Evolutionary conservation across 139 green algal species (phyloP).

Genomic region (Limnomonas spitsbergensis): DNA sequence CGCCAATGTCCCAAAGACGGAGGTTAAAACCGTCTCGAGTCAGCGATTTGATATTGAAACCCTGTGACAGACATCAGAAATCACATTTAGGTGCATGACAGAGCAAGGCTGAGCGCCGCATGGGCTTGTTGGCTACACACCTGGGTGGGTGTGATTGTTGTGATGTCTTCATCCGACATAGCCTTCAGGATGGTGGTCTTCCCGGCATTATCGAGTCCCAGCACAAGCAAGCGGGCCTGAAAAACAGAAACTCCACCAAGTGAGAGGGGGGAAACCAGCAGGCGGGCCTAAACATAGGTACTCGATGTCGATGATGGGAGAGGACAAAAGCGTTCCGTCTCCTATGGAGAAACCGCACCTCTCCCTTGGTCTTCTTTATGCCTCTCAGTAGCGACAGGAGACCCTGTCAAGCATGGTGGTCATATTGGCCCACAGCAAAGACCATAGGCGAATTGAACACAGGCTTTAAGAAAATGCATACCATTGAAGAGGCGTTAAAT

Average conservation of each 20-base stretch:
- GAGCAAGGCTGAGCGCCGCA: too few species aligned
- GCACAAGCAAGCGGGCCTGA: slow-evolving; percentile 75
- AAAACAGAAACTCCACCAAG: not conserved
- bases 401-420: slow-evolving; percentile 38
- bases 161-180: slow-evolving; percentile 77
- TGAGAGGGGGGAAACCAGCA: not conserved
- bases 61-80: slow-evolving; percentile 41
- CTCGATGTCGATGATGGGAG: not conserved
- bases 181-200: slow-evolving; percentile 84
- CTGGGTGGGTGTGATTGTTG: slow-evolving; percentile 75
- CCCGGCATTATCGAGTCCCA: slow-evolving; percentile 79
- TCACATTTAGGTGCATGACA: too few species aligned
- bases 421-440: not conserved
- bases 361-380: slow-evolving; percentile 62
- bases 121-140: too few species aligned
- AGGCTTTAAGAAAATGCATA: too few species aligned
- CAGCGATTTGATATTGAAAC: slow-evolving; percentile 86
- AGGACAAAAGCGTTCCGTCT: not conserved
- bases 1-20: slow-evolving; percentile 84
- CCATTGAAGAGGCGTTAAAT: too few species aligned
- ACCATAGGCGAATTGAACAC: not conserved
- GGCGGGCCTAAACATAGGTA: not conserved
- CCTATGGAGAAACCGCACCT: slow-evolving; percentile 35
- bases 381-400: slow-evolving; percentile 56
- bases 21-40: slow-evolving; percentile 79